Conservation (phyloP, 1,284 basidiomycete genomes). For the Ceratorhiza oryzae-sativae region DNA sequence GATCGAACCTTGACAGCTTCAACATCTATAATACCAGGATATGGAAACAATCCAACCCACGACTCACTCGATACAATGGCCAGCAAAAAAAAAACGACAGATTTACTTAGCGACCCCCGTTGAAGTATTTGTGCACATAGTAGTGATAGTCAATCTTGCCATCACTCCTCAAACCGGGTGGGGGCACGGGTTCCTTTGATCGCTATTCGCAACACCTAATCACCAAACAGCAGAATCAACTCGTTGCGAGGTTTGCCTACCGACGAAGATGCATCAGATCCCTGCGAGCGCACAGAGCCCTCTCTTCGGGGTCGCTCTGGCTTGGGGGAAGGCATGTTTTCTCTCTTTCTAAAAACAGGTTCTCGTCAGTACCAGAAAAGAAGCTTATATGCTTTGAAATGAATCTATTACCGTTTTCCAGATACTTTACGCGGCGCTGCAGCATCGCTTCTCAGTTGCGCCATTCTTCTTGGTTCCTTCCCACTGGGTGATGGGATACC, state of each 20-base stretch:
- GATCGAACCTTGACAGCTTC: no score
- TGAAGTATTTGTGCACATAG: slow-evolving; percentile 11
- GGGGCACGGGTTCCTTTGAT: background rate
- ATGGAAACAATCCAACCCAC: no score
- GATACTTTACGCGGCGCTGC: background rate
- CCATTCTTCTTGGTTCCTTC: background rate
- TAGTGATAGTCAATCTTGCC: slow-evolving; percentile 27
- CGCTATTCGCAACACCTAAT: background rate
- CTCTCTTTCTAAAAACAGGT: background rate
- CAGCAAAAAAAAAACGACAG: background rate
- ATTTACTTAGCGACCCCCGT: background rate
- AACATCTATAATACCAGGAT: no score
- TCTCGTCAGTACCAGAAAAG: background rate
- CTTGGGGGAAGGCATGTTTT: background rate
- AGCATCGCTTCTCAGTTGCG: background rate
- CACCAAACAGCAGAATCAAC: background rate
- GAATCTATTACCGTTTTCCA: background rate
- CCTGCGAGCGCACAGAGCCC: background rate
- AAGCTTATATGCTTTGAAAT: background rate
- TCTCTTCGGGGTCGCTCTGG: background rate
- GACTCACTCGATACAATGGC: no score
- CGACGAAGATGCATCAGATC: background rate
- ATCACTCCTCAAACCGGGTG: slow-evolving; percentile 8
- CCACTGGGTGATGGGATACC: background rate
- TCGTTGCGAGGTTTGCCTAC: background rate